Base-by-base conservation (phyloP, 1,284 basidiomycete genomes). In the Tremellales sp. region DNA sequence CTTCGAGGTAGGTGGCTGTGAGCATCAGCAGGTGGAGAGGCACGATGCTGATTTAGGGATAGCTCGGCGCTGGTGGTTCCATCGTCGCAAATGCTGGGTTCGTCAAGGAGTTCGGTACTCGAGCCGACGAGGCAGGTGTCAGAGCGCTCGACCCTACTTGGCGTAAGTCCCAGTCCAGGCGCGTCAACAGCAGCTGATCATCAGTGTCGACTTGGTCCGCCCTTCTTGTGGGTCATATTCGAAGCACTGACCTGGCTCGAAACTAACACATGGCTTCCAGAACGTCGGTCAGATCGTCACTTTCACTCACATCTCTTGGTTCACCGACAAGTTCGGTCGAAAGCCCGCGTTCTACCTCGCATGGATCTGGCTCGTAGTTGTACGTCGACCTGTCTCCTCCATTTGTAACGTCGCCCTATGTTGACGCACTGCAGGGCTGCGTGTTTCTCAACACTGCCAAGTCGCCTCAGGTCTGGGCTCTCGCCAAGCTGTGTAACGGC, bases 61-160 rank as follows among this genome's bases (percentile, higher is more conserved):
- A 53, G 48, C 48, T 53, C 29, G 44, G 39, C 19, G 39, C 39
- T 6, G 39, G 39, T 22, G 39, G 39, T 6, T 49, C 42, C 23
- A 53, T 58, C 36, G 48, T 58, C 24, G 50, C 56, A 21, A 55
- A 53, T 33, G 24, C 33, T 3, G 53, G 56, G 12, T 58, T 58
- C 43, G 53, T 58, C 42, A 27, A 51, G 43, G 48, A 51, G 24
- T 58, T 44, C 21, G 48, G 46, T n/a, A 53, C 48, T 13, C 31
- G 39, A 7, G 39, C 17, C 19, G 19, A 21, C 5, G 29, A 33
- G 10, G n/a, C n/a, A n/a, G 33, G 33, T 36, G 39, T 40, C 21
- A 15, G 21, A 6, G 39, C 39, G 5, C 21, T 40, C 5, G 39
- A 40, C 23, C 39, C 39, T 7, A 40, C 39, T 24, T 40, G 39